Percentiles rank a stretch among this genome's conserved stretches.
Evolutionary conservation across 495 filamentous ascomycete genomes (phyloP).

Genomic region (Podospora conica): DNA sequence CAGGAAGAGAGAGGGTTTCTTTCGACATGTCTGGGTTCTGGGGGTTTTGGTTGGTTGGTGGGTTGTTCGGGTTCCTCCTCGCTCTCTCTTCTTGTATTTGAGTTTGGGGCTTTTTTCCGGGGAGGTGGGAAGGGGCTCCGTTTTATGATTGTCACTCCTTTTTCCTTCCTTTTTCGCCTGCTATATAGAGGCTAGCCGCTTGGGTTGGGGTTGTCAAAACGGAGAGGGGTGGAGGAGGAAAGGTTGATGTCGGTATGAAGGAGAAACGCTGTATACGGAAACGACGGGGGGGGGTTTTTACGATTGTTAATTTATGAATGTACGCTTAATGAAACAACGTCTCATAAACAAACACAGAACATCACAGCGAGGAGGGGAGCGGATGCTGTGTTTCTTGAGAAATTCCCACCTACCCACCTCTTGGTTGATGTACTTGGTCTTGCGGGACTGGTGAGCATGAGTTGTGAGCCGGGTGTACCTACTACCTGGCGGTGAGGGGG

Average conservation of each 20-base stretch:
- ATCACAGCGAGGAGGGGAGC: background rate
- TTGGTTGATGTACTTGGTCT: too few species aligned
- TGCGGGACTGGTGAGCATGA: too few species aligned
- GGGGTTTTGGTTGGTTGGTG: background rate
- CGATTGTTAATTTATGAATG: slow-evolving; percentile 21
- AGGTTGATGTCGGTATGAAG: background rate
- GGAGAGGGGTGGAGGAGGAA: background rate
- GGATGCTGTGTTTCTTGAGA: background rate
- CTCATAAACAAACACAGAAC: background rate
- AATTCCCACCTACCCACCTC: background rate
- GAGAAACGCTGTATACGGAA: background rate
- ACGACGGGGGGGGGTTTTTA: background rate
- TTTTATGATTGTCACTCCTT: background rate
- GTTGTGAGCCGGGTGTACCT: too few species aligned
- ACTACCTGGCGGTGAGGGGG: too few species aligned
- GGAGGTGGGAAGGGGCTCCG: too few species aligned
- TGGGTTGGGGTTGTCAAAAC: background rate
- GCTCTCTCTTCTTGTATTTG: background rate
- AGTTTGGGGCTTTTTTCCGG: background rate
- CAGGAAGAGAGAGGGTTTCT: background rate
- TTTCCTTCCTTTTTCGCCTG: background rate
- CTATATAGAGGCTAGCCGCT: background rate
- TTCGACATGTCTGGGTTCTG: too few species aligned
- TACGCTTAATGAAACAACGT: slow-evolving; percentile 19
- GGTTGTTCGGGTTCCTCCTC: background rate